A percentile compares a stretch with the other conserved stretches of the same genome.
Conservation (phyloP, 129 eudicot genomes). For the Saposhnikovia divaricata region DNA sequence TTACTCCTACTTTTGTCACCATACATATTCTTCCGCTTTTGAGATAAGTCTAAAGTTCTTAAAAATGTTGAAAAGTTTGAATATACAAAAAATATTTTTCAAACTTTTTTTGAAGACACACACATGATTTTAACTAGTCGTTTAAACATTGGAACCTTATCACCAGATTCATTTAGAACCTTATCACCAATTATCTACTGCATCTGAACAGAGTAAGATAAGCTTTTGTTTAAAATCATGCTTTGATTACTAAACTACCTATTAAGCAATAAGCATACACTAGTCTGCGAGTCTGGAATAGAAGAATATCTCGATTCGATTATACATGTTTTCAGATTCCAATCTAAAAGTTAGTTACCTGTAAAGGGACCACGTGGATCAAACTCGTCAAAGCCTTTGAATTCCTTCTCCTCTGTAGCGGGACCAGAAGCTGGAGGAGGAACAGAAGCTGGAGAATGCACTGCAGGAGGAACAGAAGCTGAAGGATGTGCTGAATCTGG, state of each 20-base stretch:
- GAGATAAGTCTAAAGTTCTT: background rate
- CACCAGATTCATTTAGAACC: background rate
- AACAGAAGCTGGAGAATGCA: slow-evolving; percentile 20
- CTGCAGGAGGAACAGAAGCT: slow-evolving; percentile 27
- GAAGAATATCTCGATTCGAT: background rate
- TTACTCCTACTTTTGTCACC: too few species aligned
- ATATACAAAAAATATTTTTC: background rate
- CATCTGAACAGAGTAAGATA: background rate
- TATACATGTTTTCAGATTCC: background rate
- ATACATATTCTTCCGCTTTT: background rate
- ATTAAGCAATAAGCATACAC: background rate
- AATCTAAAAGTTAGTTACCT: slow-evolving; percentile 26
- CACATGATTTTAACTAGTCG: background rate
- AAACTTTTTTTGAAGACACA: background rate
- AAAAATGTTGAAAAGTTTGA: background rate
- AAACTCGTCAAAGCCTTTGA: slow-evolving; percentile 69
- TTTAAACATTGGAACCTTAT: background rate
- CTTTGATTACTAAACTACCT: background rate
- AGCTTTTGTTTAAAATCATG: background rate
- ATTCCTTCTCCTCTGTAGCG: slow-evolving; percentile 27
- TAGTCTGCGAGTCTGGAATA: background rate
- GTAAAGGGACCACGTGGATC: slow-evolving; percentile 76
- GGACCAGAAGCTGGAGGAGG: slow-evolving; percentile 32
- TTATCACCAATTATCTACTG: background rate
- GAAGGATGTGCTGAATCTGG: slow-evolving; percentile 28